Evolutionary conservation across 345 rosid species (phyloP).

Genomic region (Garcia nutans): DNA sequence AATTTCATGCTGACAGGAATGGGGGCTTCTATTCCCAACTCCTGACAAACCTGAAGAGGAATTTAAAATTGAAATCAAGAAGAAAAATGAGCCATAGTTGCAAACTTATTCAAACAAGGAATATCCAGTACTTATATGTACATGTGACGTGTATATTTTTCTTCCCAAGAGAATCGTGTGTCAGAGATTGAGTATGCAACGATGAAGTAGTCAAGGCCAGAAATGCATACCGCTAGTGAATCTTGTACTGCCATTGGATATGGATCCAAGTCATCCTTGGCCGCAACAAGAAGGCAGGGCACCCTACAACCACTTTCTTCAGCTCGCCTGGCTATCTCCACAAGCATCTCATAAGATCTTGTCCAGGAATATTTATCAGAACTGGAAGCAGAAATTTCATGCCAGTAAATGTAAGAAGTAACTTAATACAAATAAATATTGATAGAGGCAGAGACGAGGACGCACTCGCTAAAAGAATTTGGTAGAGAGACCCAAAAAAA

Average conservation of each 20-base stretch:
- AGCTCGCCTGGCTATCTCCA: slow-evolving; percentile 65
- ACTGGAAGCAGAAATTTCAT: slow-evolving; percentile 38
- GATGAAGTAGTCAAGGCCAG: slow-evolving; percentile 5
- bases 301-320: slow-evolving; percentile 60
- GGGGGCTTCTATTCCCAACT: slow-evolving; percentile 66
- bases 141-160: not conserved
- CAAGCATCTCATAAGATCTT: slow-evolving; percentile 60
- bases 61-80: not conserved
- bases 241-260: slow-evolving; percentile 59
- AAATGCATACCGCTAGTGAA: slow-evolving; percentile 46
- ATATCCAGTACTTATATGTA: not conserved
- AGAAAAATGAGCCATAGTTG: not conserved
- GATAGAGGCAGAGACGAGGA: not conserved
- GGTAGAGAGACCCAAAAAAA: not conserved
- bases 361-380: slow-evolving; percentile 78
- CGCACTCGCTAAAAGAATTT: too few relatives aligned
- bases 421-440: not conserved
- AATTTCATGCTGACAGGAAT: slow-evolving; percentile 51
- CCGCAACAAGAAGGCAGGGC: slow-evolving; percentile 75
- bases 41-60: slow-evolving; percentile 56
- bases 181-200: slow-evolving; percentile 4
- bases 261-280: slow-evolving; percentile 73
- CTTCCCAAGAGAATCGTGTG: not conserved
- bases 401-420: slow-evolving; percentile 2
- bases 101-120: not conserved